Percentiles rank a stretch among this genome's conserved stretches.
phyloP scores from a whole-genome alignment of 2,329 filamentous ascomycete species.

The Sporothrix humicola region DNA sequence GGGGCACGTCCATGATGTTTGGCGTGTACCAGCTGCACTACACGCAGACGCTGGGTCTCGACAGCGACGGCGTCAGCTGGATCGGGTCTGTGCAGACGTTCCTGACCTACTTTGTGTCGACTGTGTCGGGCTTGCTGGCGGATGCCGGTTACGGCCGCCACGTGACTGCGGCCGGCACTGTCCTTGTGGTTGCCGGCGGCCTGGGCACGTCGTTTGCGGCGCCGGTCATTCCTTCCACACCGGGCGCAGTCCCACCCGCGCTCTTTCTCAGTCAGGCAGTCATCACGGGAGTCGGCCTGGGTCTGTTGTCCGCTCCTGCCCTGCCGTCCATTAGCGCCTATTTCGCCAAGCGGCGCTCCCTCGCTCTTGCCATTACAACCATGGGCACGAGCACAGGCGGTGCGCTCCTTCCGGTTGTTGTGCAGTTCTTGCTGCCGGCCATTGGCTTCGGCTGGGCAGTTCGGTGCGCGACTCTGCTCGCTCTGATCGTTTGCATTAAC shows the following conservation, averaged over 20 bases:
- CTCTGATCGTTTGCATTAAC: slow-evolving; percentile 53
- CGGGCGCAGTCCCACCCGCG: neutral
- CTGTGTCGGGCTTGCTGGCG: slow-evolving; percentile 55
- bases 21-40: slow-evolving; percentile 57
- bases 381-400: slow-evolving; percentile 67
- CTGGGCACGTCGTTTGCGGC: slow-evolving; percentile 54
- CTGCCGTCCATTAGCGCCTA: slow-evolving; percentile 62
- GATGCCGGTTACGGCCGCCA: slow-evolving; percentile 56
- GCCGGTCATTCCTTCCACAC: slow-evolving; percentile 54
- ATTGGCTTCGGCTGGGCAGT: slow-evolving; percentile 71
- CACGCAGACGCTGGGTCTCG: slow-evolving; percentile 45
- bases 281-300: slow-evolving; percentile 60
- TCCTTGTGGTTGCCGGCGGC: slow-evolving; percentile 53
- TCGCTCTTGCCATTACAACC: slow-evolving; percentile 65
- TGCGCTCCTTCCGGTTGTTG: slow-evolving; percentile 65
- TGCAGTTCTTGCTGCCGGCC: slow-evolving; percentile 62
- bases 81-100: slow-evolving; percentile 59
- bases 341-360: slow-evolving; percentile 60
- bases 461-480: slow-evolving; percentile 64
- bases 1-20: slow-evolving; percentile 58
- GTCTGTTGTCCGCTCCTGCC: slow-evolving; percentile 61
- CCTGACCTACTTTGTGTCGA: slow-evolving; percentile 56
- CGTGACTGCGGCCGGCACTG: slow-evolving; percentile 50
- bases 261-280: slow-evolving; percentile 60
- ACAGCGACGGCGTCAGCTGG: slow-evolving; percentile 52